Conservation (phyloP, 306 rosid genomes). For the Vachellia collinsii region DNA sequence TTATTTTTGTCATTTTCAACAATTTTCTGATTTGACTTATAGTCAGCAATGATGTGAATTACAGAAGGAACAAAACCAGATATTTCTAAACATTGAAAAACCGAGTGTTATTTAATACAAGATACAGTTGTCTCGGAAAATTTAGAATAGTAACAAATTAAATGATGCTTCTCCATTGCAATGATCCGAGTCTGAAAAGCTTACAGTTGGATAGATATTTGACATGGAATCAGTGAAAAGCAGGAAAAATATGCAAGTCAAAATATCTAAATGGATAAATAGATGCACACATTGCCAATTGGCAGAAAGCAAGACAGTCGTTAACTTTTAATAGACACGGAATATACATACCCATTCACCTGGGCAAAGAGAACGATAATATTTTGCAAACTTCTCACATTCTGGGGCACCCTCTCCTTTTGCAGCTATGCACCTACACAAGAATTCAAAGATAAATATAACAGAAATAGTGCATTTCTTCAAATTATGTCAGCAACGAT, state of each 20-base stretch:
- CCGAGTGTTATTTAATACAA: not conserved
- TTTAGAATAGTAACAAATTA: not conserved
- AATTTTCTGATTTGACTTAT: not conserved
- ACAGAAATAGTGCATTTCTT: slow-evolving; percentile 14
- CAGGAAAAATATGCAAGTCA: not conserved
- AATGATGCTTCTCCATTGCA: not conserved
- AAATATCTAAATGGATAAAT: not conserved
- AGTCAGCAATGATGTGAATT: not conserved
- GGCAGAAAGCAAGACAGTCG: slow-evolving; percentile 25
- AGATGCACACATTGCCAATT: not conserved
- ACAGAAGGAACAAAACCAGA: not conserved
- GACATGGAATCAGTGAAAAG: not conserved
- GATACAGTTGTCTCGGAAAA: not conserved
- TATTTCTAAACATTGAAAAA: not conserved
- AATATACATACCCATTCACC: slow-evolving; percentile 91
- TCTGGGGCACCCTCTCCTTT: slow-evolving; percentile 90
- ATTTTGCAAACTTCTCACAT: slow-evolving; percentile 86
- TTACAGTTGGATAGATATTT: not conserved
- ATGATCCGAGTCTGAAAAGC: not conserved
- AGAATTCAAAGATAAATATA: slow-evolving; percentile 21
- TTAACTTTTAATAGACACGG: slow-evolving; percentile 9
- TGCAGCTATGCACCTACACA: slow-evolving; percentile 78
- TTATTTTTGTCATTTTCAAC: not conserved
- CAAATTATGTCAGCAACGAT: slow-evolving; percentile 13
- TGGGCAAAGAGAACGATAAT: slow-evolving; percentile 94